These are phyloP conservation scores for Choiromyces venosus DNA, from an alignment of 495 filamentous ascomycete genomes.

Conservation along the genomic window DNA sequence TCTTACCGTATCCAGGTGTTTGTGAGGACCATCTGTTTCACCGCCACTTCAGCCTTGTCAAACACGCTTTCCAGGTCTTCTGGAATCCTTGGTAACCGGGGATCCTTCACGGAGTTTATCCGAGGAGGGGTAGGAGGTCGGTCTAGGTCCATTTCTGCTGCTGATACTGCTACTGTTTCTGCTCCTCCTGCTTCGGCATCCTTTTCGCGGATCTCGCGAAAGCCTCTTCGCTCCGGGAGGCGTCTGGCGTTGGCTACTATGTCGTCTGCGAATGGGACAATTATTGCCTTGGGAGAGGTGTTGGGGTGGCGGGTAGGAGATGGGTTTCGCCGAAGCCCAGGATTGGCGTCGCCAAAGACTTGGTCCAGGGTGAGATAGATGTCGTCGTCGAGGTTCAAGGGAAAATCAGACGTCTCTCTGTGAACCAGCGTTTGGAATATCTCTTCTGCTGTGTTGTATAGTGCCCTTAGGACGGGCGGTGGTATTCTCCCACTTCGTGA, in stretches of 20 bases:
- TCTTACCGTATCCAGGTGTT: constrained; percentile 42
- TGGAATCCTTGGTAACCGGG: constrained; percentile 12
- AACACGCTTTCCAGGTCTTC: constrained; percentile 23
- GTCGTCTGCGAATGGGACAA: constrained; percentile 35
- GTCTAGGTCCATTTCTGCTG: not conserved
- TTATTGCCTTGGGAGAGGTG: constrained; percentile 17
- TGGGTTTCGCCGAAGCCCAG: constrained; percentile 6
- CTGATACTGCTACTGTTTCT: not conserved
- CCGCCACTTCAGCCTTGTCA: constrained; percentile 32
- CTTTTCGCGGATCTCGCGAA: constrained; percentile 12
- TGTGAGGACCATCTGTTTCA: constrained; percentile 38
- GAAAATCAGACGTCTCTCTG: constrained; percentile 33
- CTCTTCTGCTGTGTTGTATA: constrained; percentile 32
- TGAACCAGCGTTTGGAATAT: constrained; percentile 34
- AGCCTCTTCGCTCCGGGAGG: constrained; percentile 15
- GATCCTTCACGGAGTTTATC: constrained; percentile 18
- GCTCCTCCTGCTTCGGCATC: not conserved
- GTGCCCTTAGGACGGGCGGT: constrained; percentile 11
- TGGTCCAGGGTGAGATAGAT: constrained; percentile 29
- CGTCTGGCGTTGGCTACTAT: constrained; percentile 16
- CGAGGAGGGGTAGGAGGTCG: constrained; percentile 23
- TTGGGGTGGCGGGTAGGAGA: not conserved
- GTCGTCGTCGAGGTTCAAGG: constrained; percentile 36
- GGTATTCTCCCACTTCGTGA: constrained; percentile 10
- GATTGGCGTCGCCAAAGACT: constrained; percentile 25